Percentiles rank a stretch among this genome's conserved stretches.
Evolutionary conservation across 345 rosid genomes (phyloP).

Genomic region (Microcos paniculata): DNA sequence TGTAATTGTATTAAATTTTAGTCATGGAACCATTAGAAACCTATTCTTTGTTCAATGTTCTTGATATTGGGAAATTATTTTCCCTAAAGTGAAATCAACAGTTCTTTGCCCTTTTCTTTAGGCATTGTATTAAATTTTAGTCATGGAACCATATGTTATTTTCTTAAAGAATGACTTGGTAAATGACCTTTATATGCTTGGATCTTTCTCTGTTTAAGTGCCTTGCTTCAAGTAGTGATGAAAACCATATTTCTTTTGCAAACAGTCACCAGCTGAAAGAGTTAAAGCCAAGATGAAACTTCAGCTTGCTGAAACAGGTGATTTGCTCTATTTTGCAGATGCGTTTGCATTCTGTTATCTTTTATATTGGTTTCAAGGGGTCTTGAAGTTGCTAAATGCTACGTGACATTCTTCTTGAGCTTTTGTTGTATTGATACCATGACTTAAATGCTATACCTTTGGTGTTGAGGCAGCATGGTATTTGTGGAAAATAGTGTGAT

Average conservation of each 20-base stretch:
- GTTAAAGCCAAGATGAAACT: constrained; percentile 92
- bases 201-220: constrained; percentile 2
- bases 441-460: background rate
- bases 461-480: background rate
- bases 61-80: background rate
- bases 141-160: background rate
- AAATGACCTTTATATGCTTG: background rate
- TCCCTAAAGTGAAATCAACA: background rate
- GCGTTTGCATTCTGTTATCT: background rate
- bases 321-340: constrained; percentile 2
- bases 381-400: background rate
- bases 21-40: background rate
- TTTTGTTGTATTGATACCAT: background rate
- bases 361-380: background rate
- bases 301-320: constrained; percentile 88
- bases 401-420: background rate
- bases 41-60: background rate
- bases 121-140: background rate
- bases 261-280: constrained; percentile 76
- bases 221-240: background rate
- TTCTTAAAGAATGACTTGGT: background rate
- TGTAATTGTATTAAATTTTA: background rate
- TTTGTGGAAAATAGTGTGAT: too few species aligned
- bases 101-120: background rate
- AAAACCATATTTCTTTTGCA: constrained; percentile 27